A percentile compares a stretch with the other conserved stretches of the same genome.
These are phyloP conservation scores for Hericium alpestre DNA, from an alignment of 768 basidiomycete species.

Conservation along the genomic window DNA sequence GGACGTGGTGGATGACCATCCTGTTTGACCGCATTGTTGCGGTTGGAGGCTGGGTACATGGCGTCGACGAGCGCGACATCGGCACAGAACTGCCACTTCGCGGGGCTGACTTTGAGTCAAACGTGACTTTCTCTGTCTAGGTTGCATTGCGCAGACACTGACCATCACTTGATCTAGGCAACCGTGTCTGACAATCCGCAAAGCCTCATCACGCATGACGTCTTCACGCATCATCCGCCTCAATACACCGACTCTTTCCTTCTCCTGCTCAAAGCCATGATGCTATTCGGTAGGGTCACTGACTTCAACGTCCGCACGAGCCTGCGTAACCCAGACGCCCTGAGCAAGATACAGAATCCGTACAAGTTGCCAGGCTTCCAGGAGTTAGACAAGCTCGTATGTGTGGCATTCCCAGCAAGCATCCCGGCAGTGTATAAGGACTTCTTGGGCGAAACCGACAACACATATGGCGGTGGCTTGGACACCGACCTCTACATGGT, in stretches of 20 bases:
- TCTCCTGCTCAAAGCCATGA: constrained; percentile 70
- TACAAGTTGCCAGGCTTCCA: constrained; percentile 57
- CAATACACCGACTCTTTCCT: constrained; percentile 77
- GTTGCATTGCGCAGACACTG: neutral
- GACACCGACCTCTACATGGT: constrained; percentile 85
- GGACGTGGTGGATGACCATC: constrained; percentile 90
- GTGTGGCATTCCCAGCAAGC: constrained; percentile 54
- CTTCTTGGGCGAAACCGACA: constrained; percentile 51
- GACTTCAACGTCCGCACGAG: constrained; percentile 75
- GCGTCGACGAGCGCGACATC: constrained; percentile 72
- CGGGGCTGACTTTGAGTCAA: constrained; percentile 63
- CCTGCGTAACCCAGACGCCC: constrained; percentile 52
- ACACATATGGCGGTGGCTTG: constrained; percentile 43
- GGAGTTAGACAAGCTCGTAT: constrained; percentile 60
- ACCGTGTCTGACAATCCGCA: constrained; percentile 67
- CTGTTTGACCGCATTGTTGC: constrained; percentile 70
- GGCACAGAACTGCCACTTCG: constrained; percentile 77
- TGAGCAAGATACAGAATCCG: constrained; percentile 65
- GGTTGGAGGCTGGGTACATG: constrained; percentile 75
- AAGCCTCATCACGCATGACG: constrained; percentile 47
- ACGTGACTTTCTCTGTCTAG: constrained; percentile 32
- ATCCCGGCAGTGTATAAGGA: constrained; percentile 60
- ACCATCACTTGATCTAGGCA: constrained; percentile 29
- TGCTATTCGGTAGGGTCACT: constrained; percentile 79
- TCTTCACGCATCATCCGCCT: constrained; percentile 62